A percentile compares a stretch with the other conserved stretches of the same genome.
phyloP scores from a whole-genome alignment of 2,329 filamentous ascomycete genomes.

The Cryphonectria parasitica region DNA sequence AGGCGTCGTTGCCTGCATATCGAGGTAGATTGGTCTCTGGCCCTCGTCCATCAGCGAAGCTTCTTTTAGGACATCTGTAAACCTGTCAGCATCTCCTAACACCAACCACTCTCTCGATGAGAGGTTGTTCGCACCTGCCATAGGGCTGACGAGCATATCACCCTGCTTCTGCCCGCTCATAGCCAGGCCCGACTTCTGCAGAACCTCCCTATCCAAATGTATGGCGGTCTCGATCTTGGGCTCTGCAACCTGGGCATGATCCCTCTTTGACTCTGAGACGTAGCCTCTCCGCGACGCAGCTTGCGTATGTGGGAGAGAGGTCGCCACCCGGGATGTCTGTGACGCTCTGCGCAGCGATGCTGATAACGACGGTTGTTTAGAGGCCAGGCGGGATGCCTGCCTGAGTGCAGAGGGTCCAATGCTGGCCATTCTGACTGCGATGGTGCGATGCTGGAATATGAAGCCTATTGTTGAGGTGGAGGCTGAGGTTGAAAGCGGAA shows the following conservation, averaged over 20 bases:
- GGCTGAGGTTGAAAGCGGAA: conserved; percentile 16
- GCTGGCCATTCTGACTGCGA: conserved; percentile 57
- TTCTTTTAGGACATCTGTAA: conserved; percentile 78
- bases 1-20: conserved; percentile 97
- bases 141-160: conserved; percentile 78
- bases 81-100: conserved; percentile 6
- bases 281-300: conserved; percentile 61
- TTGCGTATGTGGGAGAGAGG: conserved; percentile 35
- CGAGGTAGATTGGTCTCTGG: conserved; percentile 91
- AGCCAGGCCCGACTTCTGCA: conserved; percentile 66
- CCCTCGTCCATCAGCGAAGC: conserved; percentile 93
- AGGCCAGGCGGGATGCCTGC: conserved; percentile 69
- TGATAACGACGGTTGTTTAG: conserved; percentile 45
- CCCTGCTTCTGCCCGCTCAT: conserved; percentile 54
- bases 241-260: conserved; percentile 81
- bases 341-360: conserved; percentile 41
- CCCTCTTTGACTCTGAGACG: conserved; percentile 81
- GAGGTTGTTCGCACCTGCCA: conserved; percentile 56
- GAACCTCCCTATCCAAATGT: conserved; percentile 82
- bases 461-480: not conserved
- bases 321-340: conserved; percentile 40
- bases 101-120: not conserved
- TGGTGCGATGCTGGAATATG: not conserved
- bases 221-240: conserved; percentile 83
- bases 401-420: conserved; percentile 71